Evolutionary conservation across 1,139 yeast species (phyloP), one percentile per base, ranked within the genome.

Genomic region (Saccharomyces hybrid): DNA sequence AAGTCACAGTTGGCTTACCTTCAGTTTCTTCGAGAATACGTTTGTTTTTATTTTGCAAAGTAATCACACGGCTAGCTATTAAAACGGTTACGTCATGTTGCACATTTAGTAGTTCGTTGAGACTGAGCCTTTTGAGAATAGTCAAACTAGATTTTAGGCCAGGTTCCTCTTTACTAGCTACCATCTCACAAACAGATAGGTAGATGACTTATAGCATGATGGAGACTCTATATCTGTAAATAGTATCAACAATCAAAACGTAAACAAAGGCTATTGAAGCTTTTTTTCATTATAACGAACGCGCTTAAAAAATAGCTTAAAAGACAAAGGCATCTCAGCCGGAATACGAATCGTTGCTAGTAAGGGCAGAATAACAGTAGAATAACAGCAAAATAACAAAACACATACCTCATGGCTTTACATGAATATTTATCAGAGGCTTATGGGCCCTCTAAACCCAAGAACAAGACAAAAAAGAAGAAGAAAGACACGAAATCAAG

Each of bases 351-450:
- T 8, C 7, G 24, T 38, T 16, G n/a, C 5, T 9, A 9, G 2
- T 19, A 38, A 16, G 44, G 11, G n/a, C 9, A 21, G 6, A 16
- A 38, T 19, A 16, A 16, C 12, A 16, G 42, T 4, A 21, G 4
- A 21, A 21, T 21, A 24, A 4, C 26, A 24, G 26, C 5, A 16
- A 19, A 11, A 14, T 34, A 38, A 38, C 24, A 16, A 7, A 3
- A 4, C 12, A 11, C 5, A 8, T 4, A 42, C 48, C 28, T 7
- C 49, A 58, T 55, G 61, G 55, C 53, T 50, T 56, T 54, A 31
- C 52, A 55, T 27, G 55, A 61, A 29, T 58, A 63, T 38, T 66
- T 59, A 53, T 58, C 57, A 16, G 64, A 63, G 32, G 50, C 70
- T 31, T 53, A 59, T 48, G 58, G 63, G 28, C 55, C 58, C 52